Evolutionary conservation across 805 yeast species (phyloP).

Genomic region (Metschnikowia hibisci): DNA sequence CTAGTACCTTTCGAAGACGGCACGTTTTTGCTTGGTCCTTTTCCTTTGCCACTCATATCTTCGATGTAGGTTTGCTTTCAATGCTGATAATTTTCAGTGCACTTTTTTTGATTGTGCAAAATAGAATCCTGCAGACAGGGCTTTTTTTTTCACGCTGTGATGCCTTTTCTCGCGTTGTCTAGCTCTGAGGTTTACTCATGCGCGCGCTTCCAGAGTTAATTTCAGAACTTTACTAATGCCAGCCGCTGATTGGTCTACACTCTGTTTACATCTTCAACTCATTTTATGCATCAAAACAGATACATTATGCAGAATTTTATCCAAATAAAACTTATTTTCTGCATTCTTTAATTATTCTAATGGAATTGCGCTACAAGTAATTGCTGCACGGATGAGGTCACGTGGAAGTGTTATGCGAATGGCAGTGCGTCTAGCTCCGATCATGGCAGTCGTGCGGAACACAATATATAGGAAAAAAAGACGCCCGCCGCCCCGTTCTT

Average conservation of each 20-base stretch:
- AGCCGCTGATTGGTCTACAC: slow-evolving; percentile 20
- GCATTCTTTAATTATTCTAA: no score
- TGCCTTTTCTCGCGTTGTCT: slow-evolving; percentile 9
- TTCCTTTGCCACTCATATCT: slow-evolving; percentile 20
- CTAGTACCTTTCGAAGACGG: slow-evolving; percentile 50
- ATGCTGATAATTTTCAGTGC: neutral
- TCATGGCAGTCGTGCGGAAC: no score
- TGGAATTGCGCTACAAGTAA: no score
- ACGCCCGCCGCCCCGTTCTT: no score
- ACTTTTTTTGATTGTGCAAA: neutral
- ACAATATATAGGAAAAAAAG: no score
- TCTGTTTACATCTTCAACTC: no score
- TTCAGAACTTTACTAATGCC: slow-evolving; percentile 23
- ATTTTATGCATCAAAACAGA: no score
- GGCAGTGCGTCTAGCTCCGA: no score
- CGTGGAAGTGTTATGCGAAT: no score
- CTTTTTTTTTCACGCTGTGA: slow-evolving; percentile 7
- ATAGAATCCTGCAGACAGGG: neutral
- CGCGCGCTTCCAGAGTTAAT: slow-evolving; percentile 16
- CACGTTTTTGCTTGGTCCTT: slow-evolving; percentile 15
- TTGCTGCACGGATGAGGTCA: no score
- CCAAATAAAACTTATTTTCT: no score
- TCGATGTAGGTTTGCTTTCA: neutral
- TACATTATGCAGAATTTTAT: no score
- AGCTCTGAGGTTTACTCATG: slow-evolving; percentile 18